Conservation (phyloP, 208 protist species). For the Leishmania major region DNA sequence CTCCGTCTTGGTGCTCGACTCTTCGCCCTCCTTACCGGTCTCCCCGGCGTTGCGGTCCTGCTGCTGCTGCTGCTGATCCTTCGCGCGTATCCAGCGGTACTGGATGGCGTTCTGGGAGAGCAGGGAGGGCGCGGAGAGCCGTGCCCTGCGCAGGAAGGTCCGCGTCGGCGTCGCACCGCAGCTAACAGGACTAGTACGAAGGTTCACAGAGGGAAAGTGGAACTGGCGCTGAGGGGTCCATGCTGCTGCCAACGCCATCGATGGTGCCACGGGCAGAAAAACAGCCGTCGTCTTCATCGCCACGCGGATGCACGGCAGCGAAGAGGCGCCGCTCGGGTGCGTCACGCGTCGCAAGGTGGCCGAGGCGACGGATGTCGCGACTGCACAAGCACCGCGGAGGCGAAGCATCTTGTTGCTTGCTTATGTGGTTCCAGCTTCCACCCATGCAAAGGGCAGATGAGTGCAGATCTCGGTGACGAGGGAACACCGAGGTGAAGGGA, state of each 20-base stretch:
- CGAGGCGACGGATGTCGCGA: slow-evolving; percentile 1
- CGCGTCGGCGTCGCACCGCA: background rate
- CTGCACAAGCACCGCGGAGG: slow-evolving; percentile 13
- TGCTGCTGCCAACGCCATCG: background rate
- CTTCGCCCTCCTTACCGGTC: background rate
- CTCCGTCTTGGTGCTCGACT: background rate
- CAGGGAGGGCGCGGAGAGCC: background rate
- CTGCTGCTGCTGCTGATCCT: slow-evolving; percentile 18
- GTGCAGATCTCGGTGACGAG: background rate
- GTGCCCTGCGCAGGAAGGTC: slow-evolving; percentile 8
- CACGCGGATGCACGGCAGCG: background rate
- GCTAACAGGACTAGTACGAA: background rate
- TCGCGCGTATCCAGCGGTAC: slow-evolving; percentile 27
- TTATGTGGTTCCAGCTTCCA: background rate
- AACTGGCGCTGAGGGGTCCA: background rate
- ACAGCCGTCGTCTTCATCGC: background rate
- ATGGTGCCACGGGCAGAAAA: background rate
- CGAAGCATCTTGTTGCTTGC: slow-evolving; percentile 18
- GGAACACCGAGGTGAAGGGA: background rate
- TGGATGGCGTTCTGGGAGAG: background rate
- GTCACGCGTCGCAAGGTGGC: background rate
- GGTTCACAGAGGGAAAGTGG: background rate
- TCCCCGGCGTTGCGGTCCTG: background rate
- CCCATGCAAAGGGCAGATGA: background rate
- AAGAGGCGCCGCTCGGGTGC: background rate